Evolutionary conservation across 2,329 filamentous ascomycete genomes (phyloP).

Genomic region (Fusarium algeriense): DNA sequence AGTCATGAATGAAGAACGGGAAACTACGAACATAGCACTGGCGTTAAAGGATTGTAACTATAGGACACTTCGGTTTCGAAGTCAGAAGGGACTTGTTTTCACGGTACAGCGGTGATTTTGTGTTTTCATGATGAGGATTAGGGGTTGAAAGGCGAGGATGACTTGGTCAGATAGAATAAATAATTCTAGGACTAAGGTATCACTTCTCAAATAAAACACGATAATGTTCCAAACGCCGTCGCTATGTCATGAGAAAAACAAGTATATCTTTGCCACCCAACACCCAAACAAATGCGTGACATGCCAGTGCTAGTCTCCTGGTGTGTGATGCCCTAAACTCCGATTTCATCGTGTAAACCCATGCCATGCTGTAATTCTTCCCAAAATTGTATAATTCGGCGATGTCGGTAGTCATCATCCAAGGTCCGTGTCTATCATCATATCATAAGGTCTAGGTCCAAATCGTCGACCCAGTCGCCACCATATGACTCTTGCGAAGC

Average conservation of each 20-base stretch:
- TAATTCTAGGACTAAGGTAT: not conserved
- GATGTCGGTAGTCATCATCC: conserved; percentile 6
- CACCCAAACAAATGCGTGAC: conserved; percentile 1
- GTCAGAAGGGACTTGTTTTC: conserved; percentile 1
- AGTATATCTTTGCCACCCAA: conserved; percentile 12
- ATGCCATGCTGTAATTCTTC: not conserved
- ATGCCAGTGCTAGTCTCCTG: conserved; percentile 1
- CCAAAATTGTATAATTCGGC: not conserved
- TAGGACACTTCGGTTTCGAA: conserved; percentile 5
- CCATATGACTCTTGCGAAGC: conserved; percentile 56
- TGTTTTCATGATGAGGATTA: not conserved
- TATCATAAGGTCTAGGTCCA: conserved; percentile 50
- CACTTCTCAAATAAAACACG: conserved; percentile 6
- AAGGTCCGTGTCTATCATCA: conserved; percentile 32
- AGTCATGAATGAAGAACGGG: conserved; percentile 34
- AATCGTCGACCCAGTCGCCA: conserved; percentile 55
- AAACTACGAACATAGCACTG: conserved; percentile 31
- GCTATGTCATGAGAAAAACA: conserved; percentile 28
- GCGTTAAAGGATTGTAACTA: conserved; percentile 32
- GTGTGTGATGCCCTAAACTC: conserved; percentile 12
- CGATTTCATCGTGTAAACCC: not conserved
- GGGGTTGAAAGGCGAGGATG: not conserved
- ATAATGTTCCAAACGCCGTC: conserved; percentile 30
- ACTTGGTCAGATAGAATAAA: not conserved
- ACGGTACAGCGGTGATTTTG: conserved; percentile 3